A percentile compares a stretch with the other conserved stretches of the same genome.
Evolutionary conservation across 106 monocot genomes (phyloP).

Genomic region (Phalaenopsis equestris): DNA sequence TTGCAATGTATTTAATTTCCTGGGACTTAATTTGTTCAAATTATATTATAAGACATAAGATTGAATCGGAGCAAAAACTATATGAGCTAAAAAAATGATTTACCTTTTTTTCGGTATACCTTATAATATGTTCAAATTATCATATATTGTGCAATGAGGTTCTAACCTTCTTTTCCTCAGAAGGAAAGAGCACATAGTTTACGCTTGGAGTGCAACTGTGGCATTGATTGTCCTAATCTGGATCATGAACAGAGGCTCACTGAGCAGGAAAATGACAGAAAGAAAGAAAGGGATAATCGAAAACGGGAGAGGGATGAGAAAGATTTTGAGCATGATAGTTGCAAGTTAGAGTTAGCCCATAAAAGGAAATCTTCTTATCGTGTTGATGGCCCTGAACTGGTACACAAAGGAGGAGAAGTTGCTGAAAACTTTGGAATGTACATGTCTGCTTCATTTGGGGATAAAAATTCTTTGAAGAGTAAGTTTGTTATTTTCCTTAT

Average conservation of each 20-base stretch:
- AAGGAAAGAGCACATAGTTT: conserved; percentile 55
- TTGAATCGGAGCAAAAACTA: neutral
- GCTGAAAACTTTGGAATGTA: conserved; percentile 51
- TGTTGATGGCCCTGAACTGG: conserved; percentile 35
- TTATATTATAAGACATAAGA: neutral
- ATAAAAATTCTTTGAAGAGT: conserved; percentile 82
- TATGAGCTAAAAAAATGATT: neutral
- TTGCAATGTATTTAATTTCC: neutral
- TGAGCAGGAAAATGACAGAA: conserved; percentile 81
- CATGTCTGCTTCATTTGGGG: conserved; percentile 61
- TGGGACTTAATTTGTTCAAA: neutral
- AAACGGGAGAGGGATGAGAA: conserved; percentile 67
- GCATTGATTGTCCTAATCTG: conserved; percentile 65
- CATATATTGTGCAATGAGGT: neutral
- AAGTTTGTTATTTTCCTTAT: conserved; percentile 12
- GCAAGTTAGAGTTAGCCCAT: conserved; percentile 34
- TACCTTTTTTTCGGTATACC: neutral
- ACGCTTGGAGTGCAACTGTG: conserved; percentile 51
- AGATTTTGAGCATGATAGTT: conserved; percentile 60
- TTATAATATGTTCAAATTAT: conserved; percentile 1
- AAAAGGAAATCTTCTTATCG: conserved; percentile 50
- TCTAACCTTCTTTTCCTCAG: conserved; percentile 19
- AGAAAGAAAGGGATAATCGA: conserved; percentile 59
- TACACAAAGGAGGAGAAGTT: conserved; percentile 39
- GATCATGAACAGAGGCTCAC: conserved; percentile 63